phyloP scores from a whole-genome alignment of 306 rosid species.

The Cajanus cajan region DNA sequence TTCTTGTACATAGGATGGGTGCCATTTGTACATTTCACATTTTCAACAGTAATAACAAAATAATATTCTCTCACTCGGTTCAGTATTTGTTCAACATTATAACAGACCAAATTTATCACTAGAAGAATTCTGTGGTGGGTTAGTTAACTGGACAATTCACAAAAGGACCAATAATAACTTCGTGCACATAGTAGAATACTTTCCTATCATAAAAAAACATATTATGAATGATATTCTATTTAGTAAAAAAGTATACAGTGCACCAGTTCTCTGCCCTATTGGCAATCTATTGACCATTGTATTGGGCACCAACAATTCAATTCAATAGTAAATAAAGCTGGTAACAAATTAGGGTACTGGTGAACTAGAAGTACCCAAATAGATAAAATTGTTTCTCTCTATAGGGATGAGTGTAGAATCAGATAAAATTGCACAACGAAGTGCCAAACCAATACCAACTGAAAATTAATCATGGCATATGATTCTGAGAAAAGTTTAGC shows the following conservation, averaged over 20 bases:
- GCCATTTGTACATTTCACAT: too few relatives aligned
- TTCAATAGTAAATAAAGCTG: background rate
- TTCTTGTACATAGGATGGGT: too few relatives aligned
- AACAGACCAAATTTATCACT: background rate
- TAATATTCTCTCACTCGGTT: too few relatives aligned
- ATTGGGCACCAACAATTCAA: background rate
- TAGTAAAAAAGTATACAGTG: background rate
- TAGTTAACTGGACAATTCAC: background rate
- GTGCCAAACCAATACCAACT: background rate
- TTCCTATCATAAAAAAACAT: background rate
- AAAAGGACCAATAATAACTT: background rate
- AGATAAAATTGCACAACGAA: conserved; percentile 16
- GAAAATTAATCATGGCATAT: conserved; percentile 16
- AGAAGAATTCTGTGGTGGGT: background rate
- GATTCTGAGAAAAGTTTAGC: conserved; percentile 23
- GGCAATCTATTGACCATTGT: background rate
- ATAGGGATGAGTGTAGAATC: background rate
- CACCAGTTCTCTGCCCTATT: background rate
- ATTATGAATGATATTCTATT: background rate
- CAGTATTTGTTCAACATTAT: background rate
- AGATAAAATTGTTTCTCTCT: background rate
- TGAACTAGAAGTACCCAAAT: background rate
- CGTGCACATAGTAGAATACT: background rate
- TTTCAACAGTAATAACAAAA: too few relatives aligned
- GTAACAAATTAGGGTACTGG: background rate